Conservation (phyloP, 192 early-diverging fungal species). For the Blastocladiella britannica region DNA sequence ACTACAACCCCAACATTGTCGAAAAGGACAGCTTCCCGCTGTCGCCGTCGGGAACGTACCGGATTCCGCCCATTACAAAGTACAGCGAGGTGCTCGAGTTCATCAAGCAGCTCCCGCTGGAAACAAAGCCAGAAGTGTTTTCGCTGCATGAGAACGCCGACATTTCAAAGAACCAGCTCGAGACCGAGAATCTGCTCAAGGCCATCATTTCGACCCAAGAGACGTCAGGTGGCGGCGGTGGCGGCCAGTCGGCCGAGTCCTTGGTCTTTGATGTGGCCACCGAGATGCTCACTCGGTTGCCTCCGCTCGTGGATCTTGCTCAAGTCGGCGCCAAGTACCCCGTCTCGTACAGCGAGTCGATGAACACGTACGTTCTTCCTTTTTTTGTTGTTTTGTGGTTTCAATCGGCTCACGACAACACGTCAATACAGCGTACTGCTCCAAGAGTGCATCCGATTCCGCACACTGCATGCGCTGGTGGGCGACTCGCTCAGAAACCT, state of each 20-base stretch:
- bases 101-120: conserved; percentile 31
- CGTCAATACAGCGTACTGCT: conserved; percentile 25
- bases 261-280: conserved; percentile 31
- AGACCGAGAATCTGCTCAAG: conserved; percentile 30
- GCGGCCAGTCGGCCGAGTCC: conserved; percentile 26
- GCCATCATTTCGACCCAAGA: conserved; percentile 32
- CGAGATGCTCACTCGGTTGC: conserved; percentile 28
- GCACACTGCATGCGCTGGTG: conserved; percentile 29
- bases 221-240: conserved; percentile 6
- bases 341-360: conserved; percentile 36
- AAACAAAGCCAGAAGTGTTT: conserved; percentile 40
- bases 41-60: conserved; percentile 30
- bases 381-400: conserved; percentile 56
- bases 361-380: no score
- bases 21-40: conserved; percentile 34
- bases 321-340: conserved; percentile 24
- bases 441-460: conserved; percentile 45
- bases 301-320: conserved; percentile 24
- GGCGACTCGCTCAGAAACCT: conserved; percentile 31
- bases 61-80: conserved; percentile 25
- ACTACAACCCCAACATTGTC: conserved; percentile 24
- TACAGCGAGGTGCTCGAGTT: conserved; percentile 33
- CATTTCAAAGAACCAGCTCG: conserved; percentile 35
- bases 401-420: conserved; percentile 25
- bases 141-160: conserved; percentile 48